Evolutionary conservation across 306 rosid species (phyloP).

Genomic region (Oemleria cerasiformis): DNA sequence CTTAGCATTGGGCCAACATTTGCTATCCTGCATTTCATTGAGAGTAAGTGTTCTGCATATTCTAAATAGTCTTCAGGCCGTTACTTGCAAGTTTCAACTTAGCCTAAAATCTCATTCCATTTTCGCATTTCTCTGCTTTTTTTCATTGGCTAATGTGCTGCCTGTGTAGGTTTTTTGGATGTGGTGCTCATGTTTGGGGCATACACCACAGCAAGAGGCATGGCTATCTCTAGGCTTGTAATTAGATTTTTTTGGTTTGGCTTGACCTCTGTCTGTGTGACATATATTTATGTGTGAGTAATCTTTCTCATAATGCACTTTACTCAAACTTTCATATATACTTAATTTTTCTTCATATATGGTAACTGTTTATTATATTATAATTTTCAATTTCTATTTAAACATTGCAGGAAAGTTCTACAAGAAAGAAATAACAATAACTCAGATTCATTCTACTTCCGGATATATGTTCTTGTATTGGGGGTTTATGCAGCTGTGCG

Average conservation of each 20-base stretch:
- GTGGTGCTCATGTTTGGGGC: conserved; percentile 95
- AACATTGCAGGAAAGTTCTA: conserved; percentile 80
- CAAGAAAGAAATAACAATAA: conserved; percentile 63
- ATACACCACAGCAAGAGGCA: conserved; percentile 85
- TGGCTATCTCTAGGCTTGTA: conserved; percentile 94
- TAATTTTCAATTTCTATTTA: conserved; percentile 1
- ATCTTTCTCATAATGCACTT: conserved; percentile 1
- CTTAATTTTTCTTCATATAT: not conserved
- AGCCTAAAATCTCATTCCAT: not conserved
- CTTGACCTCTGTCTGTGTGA: conserved; percentile 64
- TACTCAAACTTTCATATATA: not conserved
- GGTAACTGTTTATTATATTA: conserved; percentile 7
- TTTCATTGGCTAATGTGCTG: conserved; percentile 20
- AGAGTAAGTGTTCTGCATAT: conserved; percentile 50
- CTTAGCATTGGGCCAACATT: conserved; percentile 92
- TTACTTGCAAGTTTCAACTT: conserved; percentile 6
- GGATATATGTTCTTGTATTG: conserved; percentile 82
- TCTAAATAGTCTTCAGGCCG: conserved; percentile 12
- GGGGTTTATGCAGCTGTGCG: conserved; percentile 80
- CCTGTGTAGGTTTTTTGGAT: conserved; percentile 62
- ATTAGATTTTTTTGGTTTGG: conserved; percentile 94
- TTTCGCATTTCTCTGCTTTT: conserved; percentile 8
- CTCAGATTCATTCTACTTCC: conserved; percentile 78
- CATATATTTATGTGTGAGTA: conserved; percentile 80
- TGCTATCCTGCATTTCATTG: conserved; percentile 78